Conservation (phyloP, 2,329 filamentous ascomycete species). For the Colletotrichum noveboracense region DNA sequence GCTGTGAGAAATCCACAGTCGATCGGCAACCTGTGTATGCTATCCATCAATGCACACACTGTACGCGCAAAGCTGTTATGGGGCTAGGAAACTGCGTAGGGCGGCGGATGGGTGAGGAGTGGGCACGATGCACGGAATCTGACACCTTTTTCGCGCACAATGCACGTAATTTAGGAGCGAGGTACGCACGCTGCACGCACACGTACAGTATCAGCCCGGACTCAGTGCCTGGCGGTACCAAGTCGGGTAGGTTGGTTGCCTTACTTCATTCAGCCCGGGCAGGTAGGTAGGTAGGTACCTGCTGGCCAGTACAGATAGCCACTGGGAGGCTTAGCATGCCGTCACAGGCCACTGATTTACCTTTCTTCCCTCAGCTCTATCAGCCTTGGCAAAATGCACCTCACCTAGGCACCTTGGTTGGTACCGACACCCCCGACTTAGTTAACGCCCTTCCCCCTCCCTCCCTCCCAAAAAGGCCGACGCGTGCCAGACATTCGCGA, state of each 20-base stretch:
- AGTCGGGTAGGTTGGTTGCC: neutral
- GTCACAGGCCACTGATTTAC: neutral
- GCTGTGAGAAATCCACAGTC: neutral
- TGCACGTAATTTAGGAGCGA: neutral
- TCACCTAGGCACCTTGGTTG: neutral
- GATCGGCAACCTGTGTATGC: neutral
- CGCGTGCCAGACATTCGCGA: constrained; percentile 20
- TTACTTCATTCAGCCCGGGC: neutral
- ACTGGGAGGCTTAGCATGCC: neutral
- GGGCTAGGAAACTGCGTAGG: neutral
- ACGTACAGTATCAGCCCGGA: neutral
- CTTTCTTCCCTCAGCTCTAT: neutral
- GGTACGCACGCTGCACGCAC: neutral
- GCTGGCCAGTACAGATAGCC: neutral
- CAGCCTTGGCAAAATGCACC: neutral
- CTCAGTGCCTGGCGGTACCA: neutral
- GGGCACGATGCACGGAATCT: neutral
- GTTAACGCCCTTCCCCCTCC: constrained; percentile 11
- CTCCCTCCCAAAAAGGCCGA: constrained; percentile 11
- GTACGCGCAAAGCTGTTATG: too few species aligned
- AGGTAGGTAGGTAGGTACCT: neutral
- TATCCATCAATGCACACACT: neutral
- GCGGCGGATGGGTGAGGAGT: neutral
- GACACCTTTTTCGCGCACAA: neutral
- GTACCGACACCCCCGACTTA: neutral